These are phyloP conservation scores for Coprinopsis strossmayeri DNA, from an alignment of 768 basidiomycete species.

Conservation along the genomic window DNA sequence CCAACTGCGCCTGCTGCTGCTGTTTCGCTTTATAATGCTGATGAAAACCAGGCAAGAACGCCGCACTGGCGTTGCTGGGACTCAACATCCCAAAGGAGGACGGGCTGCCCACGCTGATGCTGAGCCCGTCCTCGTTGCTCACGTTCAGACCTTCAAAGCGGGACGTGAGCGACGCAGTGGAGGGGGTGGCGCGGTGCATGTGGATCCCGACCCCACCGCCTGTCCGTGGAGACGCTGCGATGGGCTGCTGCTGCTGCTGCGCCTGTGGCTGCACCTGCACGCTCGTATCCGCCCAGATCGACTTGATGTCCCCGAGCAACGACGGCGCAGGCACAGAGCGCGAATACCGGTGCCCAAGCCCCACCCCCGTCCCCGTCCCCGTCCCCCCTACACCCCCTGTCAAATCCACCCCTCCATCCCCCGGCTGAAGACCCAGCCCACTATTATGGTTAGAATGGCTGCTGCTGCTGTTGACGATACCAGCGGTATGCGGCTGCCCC, in stretches of 20 bases:
- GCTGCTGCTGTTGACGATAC: too few species aligned
- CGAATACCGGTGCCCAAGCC: slow-evolving; percentile 63
- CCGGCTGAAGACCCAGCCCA: too few species aligned
- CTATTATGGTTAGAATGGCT: too few species aligned
- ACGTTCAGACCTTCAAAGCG: slow-evolving; percentile 24
- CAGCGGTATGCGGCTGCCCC: slow-evolving; percentile 24
- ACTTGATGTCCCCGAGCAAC: slow-evolving; percentile 66
- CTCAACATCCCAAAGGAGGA: slow-evolving; percentile 35
- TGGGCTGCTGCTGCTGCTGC: neutral
- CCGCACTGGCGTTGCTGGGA: slow-evolving; percentile 77
- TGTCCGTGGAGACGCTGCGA: slow-evolving; percentile 27
- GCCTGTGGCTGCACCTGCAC: slow-evolving; percentile 11
- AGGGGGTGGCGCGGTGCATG: slow-evolving; percentile 38
- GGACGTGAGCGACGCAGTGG: slow-evolving; percentile 41
- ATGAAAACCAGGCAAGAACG: slow-evolving; percentile 73
- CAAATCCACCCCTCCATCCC: slow-evolving; percentile 12
- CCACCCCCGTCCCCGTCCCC: slow-evolving; percentile 12
- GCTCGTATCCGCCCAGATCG: slow-evolving; percentile 69
- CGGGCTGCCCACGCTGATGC: slow-evolving; percentile 30
- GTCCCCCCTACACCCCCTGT: neutral
- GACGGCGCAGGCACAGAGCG: slow-evolving; percentile 77
- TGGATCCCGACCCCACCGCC: too few species aligned
- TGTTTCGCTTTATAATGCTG: slow-evolving; percentile 41
- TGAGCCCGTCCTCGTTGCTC: slow-evolving; percentile 22
- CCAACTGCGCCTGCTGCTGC: slow-evolving; percentile 21